phyloP scores from a whole-genome alignment of 495 filamentous ascomycete genomes.

The Chaetomium fimeti region DNA sequence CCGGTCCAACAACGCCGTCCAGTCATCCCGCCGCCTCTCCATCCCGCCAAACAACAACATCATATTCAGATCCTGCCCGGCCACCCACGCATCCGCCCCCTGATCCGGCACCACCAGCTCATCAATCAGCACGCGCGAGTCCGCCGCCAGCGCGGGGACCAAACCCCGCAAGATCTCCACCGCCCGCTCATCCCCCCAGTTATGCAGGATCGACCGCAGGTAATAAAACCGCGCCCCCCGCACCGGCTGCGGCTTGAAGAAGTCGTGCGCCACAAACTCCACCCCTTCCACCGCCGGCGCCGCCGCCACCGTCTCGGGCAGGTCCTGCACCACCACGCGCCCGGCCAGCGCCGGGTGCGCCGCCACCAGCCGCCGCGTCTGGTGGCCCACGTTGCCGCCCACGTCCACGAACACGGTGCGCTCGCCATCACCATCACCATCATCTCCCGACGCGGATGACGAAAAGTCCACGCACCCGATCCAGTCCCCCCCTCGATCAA shows the following conservation, averaged over 20 bases:
- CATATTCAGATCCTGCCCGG: conserved; percentile 1
- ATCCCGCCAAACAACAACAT: background rate
- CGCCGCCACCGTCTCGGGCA: background rate
- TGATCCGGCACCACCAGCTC: background rate
- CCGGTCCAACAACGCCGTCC: background rate
- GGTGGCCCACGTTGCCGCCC: background rate
- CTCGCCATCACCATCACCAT: background rate
- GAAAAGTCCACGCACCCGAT: background rate
- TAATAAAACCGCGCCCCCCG: background rate
- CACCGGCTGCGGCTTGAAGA: conserved; percentile 6
- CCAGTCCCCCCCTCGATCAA: background rate
- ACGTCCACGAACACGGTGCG: background rate
- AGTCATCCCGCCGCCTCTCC: background rate
- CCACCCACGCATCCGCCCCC: background rate
- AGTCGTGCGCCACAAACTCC: background rate
- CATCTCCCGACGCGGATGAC: too few relatives aligned
- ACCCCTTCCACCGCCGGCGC: background rate
- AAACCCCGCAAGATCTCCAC: conserved; percentile 14
- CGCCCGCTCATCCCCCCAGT: conserved; percentile 1
- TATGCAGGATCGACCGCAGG: background rate
- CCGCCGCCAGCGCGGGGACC: background rate
- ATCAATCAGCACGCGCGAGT: background rate
- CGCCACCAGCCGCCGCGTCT: background rate
- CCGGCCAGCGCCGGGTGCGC: background rate
- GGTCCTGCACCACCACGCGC: background rate